phyloP scores from a whole-genome alignment of 495 filamentous ascomycete species.

The Aspergillus funiculosus region DNA sequence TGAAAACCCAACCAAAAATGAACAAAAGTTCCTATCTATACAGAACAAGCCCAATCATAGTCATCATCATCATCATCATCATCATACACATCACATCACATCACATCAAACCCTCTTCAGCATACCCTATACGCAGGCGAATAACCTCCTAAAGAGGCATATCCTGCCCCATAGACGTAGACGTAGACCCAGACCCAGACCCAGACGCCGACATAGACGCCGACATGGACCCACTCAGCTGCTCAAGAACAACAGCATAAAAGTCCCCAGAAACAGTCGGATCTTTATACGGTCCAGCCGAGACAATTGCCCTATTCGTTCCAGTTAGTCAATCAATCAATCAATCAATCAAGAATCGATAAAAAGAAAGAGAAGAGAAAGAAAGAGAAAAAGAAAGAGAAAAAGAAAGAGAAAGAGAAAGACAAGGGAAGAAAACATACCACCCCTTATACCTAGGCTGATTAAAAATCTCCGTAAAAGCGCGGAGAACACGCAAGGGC shows the following conservation, averaged over 20 bases:
- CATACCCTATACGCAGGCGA: too few relatives aligned
- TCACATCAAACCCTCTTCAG: too few relatives aligned
- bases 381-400: slow-evolving; percentile 6
- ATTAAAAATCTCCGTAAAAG: slow-evolving; percentile 45
- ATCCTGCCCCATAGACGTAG: too few relatives aligned
- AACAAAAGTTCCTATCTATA: too few relatives aligned
- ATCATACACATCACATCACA: too few relatives aligned
- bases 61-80: too few relatives aligned
- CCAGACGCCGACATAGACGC: too few relatives aligned
- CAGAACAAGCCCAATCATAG: too few relatives aligned
- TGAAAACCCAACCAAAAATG: too few relatives aligned
- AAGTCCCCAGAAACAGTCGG: slow-evolving; percentile 38
- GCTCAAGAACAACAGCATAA: slow-evolving; percentile 41
- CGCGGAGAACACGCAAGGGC: slow-evolving; percentile 33
- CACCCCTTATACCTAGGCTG: slow-evolving; percentile 42
- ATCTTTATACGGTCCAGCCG: slow-evolving; percentile 40
- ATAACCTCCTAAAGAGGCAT: too few relatives aligned
- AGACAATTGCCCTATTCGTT: slow-evolving; percentile 31
- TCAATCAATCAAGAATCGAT: slow-evolving; percentile 4
- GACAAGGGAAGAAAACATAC: slow-evolving; percentile 24
- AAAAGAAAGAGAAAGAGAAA: slow-evolving; percentile 8
- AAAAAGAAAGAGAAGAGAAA: slow-evolving; percentile 6
- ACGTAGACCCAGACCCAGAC: too few relatives aligned
- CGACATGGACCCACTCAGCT: too few relatives aligned
- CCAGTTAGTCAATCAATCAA: neutral